Conservation (phyloP, 352 stramenopile genomes). For the Aphanomyces invadans region DNA sequence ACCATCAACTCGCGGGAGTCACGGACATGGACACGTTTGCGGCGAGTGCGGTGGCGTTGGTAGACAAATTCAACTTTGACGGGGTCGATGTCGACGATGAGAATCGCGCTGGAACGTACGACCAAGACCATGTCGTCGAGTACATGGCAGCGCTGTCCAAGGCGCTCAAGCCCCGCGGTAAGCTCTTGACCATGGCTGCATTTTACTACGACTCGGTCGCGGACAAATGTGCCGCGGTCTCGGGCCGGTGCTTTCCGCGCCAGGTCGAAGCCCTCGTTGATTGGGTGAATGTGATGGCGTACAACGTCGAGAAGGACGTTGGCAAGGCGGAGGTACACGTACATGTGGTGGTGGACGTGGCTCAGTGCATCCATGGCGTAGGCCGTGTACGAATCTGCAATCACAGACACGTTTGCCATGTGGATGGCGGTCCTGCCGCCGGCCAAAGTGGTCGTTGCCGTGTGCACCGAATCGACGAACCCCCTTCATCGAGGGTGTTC, state of each 20-base stretch:
- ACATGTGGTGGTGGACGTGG: too few relatives aligned
- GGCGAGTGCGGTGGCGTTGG: slow-evolving; percentile 36
- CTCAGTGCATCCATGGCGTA: too few relatives aligned
- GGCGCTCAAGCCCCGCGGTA: slow-evolving; percentile 32
- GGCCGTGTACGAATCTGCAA: slow-evolving; percentile 42
- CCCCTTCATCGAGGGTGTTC: slow-evolving; percentile 32
- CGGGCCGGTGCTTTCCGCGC: slow-evolving; percentile 49
- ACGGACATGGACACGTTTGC: slow-evolving; percentile 42
- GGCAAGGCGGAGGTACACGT: not conserved
- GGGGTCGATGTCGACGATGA: slow-evolving; percentile 73
- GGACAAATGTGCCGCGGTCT: not conserved
- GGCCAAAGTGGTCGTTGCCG: slow-evolving; percentile 44
- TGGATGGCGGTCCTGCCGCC: slow-evolving; percentile 43
- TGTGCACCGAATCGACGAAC: slow-evolving; percentile 37
- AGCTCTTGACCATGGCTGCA: slow-evolving; percentile 63
- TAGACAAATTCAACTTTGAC: slow-evolving; percentile 60
- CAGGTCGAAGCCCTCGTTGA: slow-evolving; percentile 49
- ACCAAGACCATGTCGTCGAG: slow-evolving; percentile 36
- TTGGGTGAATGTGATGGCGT: slow-evolving; percentile 83
- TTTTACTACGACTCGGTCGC: slow-evolving; percentile 50
- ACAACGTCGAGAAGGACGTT: slow-evolving; percentile 56
- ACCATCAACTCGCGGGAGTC: slow-evolving; percentile 44
- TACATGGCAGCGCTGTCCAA: slow-evolving; percentile 43
- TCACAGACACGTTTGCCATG: slow-evolving; percentile 45
- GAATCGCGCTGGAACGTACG: slow-evolving; percentile 50